Base-by-base conservation (phyloP, 176 grass and related monocot genomes). In the Guadua angustifolia region DNA sequence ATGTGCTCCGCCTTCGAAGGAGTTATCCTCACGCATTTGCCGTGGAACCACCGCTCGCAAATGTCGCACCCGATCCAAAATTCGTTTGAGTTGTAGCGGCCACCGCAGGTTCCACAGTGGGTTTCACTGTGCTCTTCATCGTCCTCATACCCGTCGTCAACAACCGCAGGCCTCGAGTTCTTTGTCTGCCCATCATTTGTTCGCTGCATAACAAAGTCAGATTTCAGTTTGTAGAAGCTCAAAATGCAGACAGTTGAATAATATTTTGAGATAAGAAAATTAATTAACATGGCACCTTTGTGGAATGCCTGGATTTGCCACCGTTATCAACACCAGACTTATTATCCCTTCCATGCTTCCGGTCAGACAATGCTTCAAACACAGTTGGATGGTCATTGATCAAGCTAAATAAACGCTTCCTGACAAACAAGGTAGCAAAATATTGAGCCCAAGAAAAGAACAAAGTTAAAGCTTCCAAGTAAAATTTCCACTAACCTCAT, bases 11-110 rank as follows among this genome's bases (percentile, higher is more conserved):
- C 91, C 78, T 90, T 93, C 0, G 85, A 82, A 0, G 91, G 91
- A 0, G 91, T 93, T 78, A 93, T 88, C 73, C 74, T 88, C 67
- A 93, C 91, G 0, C 91, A 93, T 66, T 93, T 93, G 36, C 91
- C 91, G 0, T 93, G 91, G 82, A 90, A 93, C 91, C 91, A 93
- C 71, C 88, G 72, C 75, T 93, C 91, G 8, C 91, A 93, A 71
- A 79, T 78, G 71, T 93, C 91, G 12, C 91, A 93, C 39, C 79
- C 89, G 0, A 93, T 93, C 91, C 91, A 93, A 39, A 90, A 93
- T 66, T 93, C 91, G 2, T 17, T 88, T 0, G 81, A 53, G 47
- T 88, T 90, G 72, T 93, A 93, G 73, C 61, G 62, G 19, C 88
- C 82, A 0, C 88, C 83, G 4, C 91, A 93, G 10, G 65, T 67